phyloP scores from a whole-genome alignment of 495 filamentous ascomycete genomes.

The Filosporella fistucella region DNA sequence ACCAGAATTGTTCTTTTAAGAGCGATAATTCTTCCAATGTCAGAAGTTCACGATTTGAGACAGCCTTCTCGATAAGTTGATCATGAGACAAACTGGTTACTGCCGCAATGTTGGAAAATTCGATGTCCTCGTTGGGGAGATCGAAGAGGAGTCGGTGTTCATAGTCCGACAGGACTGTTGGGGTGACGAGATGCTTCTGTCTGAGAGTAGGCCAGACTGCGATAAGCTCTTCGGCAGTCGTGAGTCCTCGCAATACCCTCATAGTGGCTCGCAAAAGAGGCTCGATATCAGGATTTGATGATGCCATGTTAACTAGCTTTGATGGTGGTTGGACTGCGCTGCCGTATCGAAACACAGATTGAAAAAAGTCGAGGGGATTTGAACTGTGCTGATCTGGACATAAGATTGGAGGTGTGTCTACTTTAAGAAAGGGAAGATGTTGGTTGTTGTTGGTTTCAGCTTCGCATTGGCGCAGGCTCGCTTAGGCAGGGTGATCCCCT shows the following conservation, averaged over 20 bases:
- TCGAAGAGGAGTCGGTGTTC: not conserved
- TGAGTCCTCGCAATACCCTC: not conserved
- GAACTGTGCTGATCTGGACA: no score
- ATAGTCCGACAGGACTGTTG: not conserved
- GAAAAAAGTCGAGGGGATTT: no score
- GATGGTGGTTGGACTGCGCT: no score
- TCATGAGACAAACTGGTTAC: not conserved
- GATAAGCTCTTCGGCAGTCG: not conserved
- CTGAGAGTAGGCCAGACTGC: not conserved
- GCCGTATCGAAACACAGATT: no score
- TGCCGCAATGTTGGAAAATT: not conserved
- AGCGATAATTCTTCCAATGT: not conserved
- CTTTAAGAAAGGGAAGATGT: no score
- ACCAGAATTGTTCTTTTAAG: not conserved
- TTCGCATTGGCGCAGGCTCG: no score
- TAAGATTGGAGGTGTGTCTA: no score
- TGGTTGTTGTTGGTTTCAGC: no score
- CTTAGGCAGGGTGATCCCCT: no score
- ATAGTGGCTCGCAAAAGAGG: not conserved
- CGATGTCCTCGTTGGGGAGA: not conserved
- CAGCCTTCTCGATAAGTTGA: not conserved
- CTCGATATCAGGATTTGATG: not conserved
- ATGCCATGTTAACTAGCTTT: no score
- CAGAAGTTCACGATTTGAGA: not conserved
- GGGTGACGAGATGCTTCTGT: not conserved